phyloP scores from a whole-genome alignment of 2,329 filamentous ascomycete genomes.

The Apiospora pterosperma region DNA sequence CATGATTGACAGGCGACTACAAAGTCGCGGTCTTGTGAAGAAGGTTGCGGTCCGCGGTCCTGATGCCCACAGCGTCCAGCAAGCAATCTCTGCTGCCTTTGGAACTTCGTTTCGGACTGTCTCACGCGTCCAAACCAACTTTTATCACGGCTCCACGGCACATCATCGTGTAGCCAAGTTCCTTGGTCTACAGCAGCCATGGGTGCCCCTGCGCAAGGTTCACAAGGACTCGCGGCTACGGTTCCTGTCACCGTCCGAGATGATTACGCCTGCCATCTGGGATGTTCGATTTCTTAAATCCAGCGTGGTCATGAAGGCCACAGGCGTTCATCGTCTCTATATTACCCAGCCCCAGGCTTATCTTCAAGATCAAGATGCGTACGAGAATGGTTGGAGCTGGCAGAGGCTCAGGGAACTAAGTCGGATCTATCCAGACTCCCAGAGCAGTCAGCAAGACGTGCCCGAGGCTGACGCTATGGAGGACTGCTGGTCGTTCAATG shows the following conservation, averaged over 20 bases:
- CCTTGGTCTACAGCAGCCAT: conserved; percentile 62
- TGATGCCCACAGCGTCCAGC: conserved; percentile 65
- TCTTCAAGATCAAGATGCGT: conserved; percentile 57
- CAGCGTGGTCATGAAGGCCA: conserved; percentile 69
- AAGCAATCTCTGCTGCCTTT: conserved; percentile 61
- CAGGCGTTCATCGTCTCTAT: conserved; percentile 63
- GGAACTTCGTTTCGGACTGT: conserved; percentile 49
- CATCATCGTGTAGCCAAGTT: conserved; percentile 40
- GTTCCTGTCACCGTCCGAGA: conserved; percentile 68
- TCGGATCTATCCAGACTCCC: conserved; percentile 48
- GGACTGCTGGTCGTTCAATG: conserved; percentile 65
- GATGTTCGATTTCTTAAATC: conserved; percentile 66
- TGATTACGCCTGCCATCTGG: conserved; percentile 71
- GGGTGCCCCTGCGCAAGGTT: conserved; percentile 75
- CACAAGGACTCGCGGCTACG: conserved; percentile 70
- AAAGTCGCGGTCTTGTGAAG: conserved; percentile 69
- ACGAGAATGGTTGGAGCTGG: conserved; percentile 66
- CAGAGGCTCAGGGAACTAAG: conserved; percentile 62
- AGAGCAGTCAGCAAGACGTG: conserved; percentile 41
- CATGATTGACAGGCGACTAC: conserved; percentile 66
- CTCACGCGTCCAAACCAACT: conserved; percentile 29
- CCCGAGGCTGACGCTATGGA: conserved; percentile 61
- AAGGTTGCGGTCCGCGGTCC: conserved; percentile 58
- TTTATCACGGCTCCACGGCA: conserved; percentile 26
- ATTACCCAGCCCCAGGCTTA: conserved; percentile 75